Conservation (phyloP, 345 rosid species). For the Boechera divaricarpa region DNA sequence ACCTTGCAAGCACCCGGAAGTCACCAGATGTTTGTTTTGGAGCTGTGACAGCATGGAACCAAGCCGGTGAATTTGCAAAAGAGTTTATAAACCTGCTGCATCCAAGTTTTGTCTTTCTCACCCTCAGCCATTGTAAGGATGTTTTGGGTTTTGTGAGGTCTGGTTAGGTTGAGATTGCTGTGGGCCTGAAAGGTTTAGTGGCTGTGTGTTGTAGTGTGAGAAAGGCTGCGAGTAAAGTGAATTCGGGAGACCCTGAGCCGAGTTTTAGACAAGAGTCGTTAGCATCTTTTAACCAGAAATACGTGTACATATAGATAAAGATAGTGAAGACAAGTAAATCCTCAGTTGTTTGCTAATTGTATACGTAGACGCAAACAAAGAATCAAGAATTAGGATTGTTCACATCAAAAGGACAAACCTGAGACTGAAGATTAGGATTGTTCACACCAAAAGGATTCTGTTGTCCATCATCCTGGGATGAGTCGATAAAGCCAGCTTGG, state of each 20-base stretch:
- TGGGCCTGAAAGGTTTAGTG: constrained; percentile 67
- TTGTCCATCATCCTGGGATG: constrained; percentile 84
- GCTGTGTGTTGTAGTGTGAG: constrained; percentile 80
- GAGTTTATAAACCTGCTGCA: constrained; percentile 66
- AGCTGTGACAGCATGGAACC: constrained; percentile 75
- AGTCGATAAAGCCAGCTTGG: constrained; percentile 85
- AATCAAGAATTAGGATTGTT: not conserved
- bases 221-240: constrained; percentile 97
- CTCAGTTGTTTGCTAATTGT: constrained; percentile 4
- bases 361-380: not conserved
- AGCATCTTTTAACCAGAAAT: constrained; percentile 17
- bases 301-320: not conserved
- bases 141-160: constrained; percentile 80
- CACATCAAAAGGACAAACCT: constrained; percentile 58
- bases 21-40: constrained; percentile 48
- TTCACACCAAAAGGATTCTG: constrained; percentile 79
- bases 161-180: constrained; percentile 82
- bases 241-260: constrained; percentile 77
- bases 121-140: constrained; percentile 80
- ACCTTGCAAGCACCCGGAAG: constrained; percentile 48
- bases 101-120: constrained; percentile 22
- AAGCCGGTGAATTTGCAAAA: constrained; percentile 68
- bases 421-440: constrained; percentile 88
- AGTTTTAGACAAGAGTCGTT: constrained; percentile 4
- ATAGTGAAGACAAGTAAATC: constrained; percentile 8